A percentile compares a stretch with the other conserved stretches of the same genome.
Conservation (phyloP, 2,329 filamentous ascomycete genomes). For the Epichloe sp. region DNA sequence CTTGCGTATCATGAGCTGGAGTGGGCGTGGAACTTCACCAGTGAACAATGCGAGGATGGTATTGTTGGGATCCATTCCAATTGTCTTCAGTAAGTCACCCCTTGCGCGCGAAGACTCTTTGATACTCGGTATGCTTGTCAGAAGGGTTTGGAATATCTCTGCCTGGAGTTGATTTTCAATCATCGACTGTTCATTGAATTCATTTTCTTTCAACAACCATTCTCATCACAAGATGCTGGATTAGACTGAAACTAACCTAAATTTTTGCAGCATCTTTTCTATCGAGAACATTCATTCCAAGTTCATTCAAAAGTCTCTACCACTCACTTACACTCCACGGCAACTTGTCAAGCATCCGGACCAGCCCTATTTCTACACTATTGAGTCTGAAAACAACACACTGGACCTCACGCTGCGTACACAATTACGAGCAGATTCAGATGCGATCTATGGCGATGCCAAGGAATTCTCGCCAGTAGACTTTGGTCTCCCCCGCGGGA, state of each 20-base stretch:
- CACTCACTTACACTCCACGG: constrained; percentile 80
- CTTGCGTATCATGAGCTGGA: constrained; percentile 78
- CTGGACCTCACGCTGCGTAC: constrained; percentile 59
- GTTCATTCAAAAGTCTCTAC: constrained; percentile 72
- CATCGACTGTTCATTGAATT: no score
- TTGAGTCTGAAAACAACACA: constrained; percentile 86
- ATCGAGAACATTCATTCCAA: constrained; percentile 79
- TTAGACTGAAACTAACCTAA: no score
- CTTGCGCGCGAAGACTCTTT: no score
- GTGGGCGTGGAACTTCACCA: constrained; percentile 94
- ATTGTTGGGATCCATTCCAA: constrained; percentile 71
- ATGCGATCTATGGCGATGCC: constrained; percentile 56
- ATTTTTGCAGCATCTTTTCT: constrained; percentile 46
- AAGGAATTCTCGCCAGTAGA: constrained; percentile 60
- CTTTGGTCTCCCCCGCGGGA: constrained; percentile 77
- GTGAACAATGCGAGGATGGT: constrained; percentile 82
- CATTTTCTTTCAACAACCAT: no score
- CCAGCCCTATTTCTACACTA: constrained; percentile 80
- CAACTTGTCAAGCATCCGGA: constrained; percentile 81
- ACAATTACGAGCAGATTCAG: constrained; percentile 59
- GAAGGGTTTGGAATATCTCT: constrained; percentile 29
- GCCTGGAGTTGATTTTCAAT: no score
- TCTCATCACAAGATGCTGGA: no score
- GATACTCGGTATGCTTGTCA: constrained; percentile 29
- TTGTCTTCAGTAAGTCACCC: no score